These are phyloP conservation scores for Fusarium xylarioides DNA, from an alignment of 2,329 filamentous ascomycete species.

Conservation along the genomic window DNA sequence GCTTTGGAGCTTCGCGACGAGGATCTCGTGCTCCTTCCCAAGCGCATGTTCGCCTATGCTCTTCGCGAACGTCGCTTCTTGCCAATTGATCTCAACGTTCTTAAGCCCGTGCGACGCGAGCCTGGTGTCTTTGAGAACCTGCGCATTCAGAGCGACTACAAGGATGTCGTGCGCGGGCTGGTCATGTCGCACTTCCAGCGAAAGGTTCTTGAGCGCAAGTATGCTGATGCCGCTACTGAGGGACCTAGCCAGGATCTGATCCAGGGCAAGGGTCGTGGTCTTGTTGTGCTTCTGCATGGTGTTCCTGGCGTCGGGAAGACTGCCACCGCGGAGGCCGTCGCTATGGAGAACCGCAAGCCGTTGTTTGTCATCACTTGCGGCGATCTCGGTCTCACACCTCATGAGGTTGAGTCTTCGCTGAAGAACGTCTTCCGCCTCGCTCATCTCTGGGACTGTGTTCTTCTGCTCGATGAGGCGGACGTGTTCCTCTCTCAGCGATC, in stretches of 20 bases:
- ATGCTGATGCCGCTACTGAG: conserved; percentile 42
- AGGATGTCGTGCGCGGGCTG: conserved; percentile 52
- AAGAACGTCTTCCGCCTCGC: conserved; percentile 55
- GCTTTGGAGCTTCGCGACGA: conserved; percentile 41
- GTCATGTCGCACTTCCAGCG: conserved; percentile 54
- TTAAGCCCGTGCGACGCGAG: conserved; percentile 49
- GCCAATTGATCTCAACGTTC: conserved; percentile 47
- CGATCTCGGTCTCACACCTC: conserved; percentile 54
- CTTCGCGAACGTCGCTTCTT: conserved; percentile 53
- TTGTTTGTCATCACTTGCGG: conserved; percentile 61
- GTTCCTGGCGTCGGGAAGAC: conserved; percentile 61
- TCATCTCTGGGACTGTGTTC: conserved; percentile 50
- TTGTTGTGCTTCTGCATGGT: conserved; percentile 57
- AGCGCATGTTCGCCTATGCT: conserved; percentile 54
- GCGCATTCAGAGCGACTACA: conserved; percentile 52
- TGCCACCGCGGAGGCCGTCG: conserved; percentile 55
- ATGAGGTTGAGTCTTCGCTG: conserved; percentile 52
- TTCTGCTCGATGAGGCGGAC: conserved; percentile 51
- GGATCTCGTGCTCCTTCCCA: conserved; percentile 49
- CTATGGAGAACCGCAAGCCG: conserved; percentile 53
- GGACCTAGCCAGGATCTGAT: conserved; percentile 52
- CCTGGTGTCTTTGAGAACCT: conserved; percentile 52
- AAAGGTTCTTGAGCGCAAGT: conserved; percentile 49
- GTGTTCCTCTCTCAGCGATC: conserved; percentile 47
- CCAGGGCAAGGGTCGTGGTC: conserved; percentile 55